Percentiles rank a stretch among this genome's conserved stretches.
Conservation (phyloP, 2,329 filamentous ascomycete genomes). For the Fusarium fujikuroi region DNA sequence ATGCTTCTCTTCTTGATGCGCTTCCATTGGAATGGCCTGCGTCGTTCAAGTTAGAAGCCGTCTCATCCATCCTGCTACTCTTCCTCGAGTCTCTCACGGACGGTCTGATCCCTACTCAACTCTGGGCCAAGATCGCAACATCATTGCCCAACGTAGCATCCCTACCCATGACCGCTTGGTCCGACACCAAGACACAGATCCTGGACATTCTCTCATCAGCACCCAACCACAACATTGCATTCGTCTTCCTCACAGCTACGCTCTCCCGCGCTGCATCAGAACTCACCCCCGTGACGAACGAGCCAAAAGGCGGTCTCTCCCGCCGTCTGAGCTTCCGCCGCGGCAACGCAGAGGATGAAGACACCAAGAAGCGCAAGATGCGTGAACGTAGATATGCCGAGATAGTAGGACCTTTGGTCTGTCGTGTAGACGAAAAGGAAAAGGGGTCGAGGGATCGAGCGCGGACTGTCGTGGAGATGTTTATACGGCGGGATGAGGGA, state of each 20-base stretch:
- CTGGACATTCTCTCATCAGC: slow-evolving; percentile 78
- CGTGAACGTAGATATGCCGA: slow-evolving; percentile 72
- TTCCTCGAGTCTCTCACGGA: slow-evolving; percentile 82
- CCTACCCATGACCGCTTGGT: slow-evolving; percentile 43
- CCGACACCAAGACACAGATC: slow-evolving; percentile 62
- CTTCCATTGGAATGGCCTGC: slow-evolving; percentile 73
- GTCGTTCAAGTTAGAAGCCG: slow-evolving; percentile 76
- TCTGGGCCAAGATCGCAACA: slow-evolving; percentile 77
- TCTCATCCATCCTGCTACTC: slow-evolving; percentile 75
- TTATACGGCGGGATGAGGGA: slow-evolving; percentile 55
- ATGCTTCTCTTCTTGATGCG: slow-evolving; percentile 67
- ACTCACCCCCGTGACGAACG: slow-evolving; percentile 54
- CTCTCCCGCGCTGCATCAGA: slow-evolving; percentile 66
- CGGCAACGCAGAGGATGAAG: slow-evolving; percentile 44
- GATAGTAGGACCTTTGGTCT: slow-evolving; percentile 72
- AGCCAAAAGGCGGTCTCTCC: slow-evolving; percentile 48
- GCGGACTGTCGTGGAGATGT: slow-evolving; percentile 75
- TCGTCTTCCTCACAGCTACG: slow-evolving; percentile 87
- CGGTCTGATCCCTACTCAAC: slow-evolving; percentile 75
- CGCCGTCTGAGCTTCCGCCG: slow-evolving; percentile 61
- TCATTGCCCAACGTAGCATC: slow-evolving; percentile 57
- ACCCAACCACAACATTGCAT: slow-evolving; percentile 86
- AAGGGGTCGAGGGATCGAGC: slow-evolving; percentile 71
- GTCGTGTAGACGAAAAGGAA: slow-evolving; percentile 67
- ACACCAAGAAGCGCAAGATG: slow-evolving; percentile 59